Evolutionary conservation across 2,329 filamentous ascomycete genomes (phyloP).

Genomic region (Calonectria honghensis): DNA sequence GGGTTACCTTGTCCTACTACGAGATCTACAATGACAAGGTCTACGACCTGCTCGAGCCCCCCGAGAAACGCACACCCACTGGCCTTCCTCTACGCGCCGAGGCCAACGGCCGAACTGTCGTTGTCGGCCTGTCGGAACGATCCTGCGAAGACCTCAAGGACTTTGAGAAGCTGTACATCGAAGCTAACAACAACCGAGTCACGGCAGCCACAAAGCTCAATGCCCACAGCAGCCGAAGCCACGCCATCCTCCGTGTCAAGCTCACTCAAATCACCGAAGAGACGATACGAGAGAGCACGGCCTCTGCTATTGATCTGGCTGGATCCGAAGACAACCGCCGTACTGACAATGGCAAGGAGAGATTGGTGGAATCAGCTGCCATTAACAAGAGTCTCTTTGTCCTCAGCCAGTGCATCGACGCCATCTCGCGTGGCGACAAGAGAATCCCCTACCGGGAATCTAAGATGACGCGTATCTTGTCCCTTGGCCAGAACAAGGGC

Average conservation of each 20-base stretch:
- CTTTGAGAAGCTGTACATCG: constrained; percentile 92
- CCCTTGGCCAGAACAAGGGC: constrained; percentile 94
- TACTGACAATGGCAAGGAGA: constrained; percentile 94
- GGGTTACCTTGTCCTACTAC: constrained; percentile 90
- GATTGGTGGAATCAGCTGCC: constrained; percentile 94
- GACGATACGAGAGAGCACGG: constrained; percentile 84
- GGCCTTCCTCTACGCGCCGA: constrained; percentile 90
- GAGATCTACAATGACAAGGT: constrained; percentile 99
- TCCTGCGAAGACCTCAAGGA: constrained; percentile 90
- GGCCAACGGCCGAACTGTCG: constrained; percentile 89
- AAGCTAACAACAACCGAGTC: constrained; percentile 92
- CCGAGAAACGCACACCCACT: constrained; percentile 88
- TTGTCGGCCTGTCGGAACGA: constrained; percentile 89
- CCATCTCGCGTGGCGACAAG: constrained; percentile 84
- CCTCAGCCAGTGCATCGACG: constrained; percentile 94
- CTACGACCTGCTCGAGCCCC: constrained; percentile 90
- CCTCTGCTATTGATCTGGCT: constrained; percentile 94
- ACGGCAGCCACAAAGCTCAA: constrained; percentile 95
- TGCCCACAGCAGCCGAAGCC: constrained; percentile 90
- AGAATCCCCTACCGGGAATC: constrained; percentile 95
- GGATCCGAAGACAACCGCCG: constrained; percentile 96
- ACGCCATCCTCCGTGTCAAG: constrained; percentile 94
- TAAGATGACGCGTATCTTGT: constrained; percentile 97
- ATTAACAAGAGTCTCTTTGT: constrained; percentile 99
- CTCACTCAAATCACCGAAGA: constrained; percentile 84